phyloP scores from a whole-genome alignment of 306 rosid species.

The Pueraria montana region DNA sequence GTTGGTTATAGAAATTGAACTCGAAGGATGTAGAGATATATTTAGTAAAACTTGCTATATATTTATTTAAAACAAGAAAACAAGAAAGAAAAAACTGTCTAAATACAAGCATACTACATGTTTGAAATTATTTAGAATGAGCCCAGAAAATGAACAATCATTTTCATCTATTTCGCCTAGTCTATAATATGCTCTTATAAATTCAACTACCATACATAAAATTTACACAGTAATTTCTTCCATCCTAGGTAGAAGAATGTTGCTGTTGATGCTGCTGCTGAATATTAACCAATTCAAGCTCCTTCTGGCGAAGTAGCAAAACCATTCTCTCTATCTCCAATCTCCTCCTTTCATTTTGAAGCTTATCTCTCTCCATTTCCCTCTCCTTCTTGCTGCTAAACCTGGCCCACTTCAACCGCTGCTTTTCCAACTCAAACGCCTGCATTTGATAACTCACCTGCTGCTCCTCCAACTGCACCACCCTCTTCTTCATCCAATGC shows the following conservation, averaged over 20 bases:
- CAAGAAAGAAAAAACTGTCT: background rate
- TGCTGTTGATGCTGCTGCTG: slow-evolving; percentile 63
- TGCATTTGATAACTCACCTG: slow-evolving; percentile 55
- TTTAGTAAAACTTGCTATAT: background rate
- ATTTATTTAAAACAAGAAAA: background rate
- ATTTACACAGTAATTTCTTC: slow-evolving; percentile 39
- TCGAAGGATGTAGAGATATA: background rate
- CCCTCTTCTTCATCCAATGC: slow-evolving; percentile 78
- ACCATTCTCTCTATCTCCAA: slow-evolving; percentile 84
- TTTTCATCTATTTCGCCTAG: background rate
- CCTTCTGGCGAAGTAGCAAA: slow-evolving; percentile 71
- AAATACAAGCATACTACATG: slow-evolving; percentile 8
- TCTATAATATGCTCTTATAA: background rate
- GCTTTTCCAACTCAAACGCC: slow-evolving; percentile 85
- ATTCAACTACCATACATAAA: slow-evolving; percentile 42
- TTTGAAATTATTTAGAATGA: slow-evolving; percentile 1
- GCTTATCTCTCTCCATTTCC: slow-evolving; percentile 83
- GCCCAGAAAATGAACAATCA: background rate
- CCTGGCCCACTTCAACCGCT: slow-evolving; percentile 80
- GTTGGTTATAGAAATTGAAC: background rate
- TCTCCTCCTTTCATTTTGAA: slow-evolving; percentile 71
- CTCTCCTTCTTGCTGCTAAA: slow-evolving; percentile 90
- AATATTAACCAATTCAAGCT: slow-evolving; percentile 62
- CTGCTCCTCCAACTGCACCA: slow-evolving; percentile 75
- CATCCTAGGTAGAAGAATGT: slow-evolving; percentile 64